A percentile compares a stretch with the other conserved stretches of the same genome.
phyloP scores from a whole-genome alignment of 1,284 basidiomycete genomes.

The Trichosporon ovoides region DNA sequence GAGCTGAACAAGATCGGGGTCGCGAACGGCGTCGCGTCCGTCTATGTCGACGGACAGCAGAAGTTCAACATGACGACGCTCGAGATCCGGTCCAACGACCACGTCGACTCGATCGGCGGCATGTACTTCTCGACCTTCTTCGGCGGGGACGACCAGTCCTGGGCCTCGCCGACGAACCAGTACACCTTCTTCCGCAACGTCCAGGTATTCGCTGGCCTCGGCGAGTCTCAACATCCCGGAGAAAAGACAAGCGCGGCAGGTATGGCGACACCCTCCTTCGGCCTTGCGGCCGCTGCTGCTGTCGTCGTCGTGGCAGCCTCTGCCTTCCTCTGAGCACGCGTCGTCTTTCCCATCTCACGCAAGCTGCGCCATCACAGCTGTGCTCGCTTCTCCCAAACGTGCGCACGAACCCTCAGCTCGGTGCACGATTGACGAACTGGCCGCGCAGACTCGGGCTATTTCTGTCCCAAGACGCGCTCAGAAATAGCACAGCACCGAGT shows the following conservation, averaged over 20 bases:
- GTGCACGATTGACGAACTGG: no score
- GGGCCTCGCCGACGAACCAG: constrained; percentile 44
- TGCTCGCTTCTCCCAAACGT: no score
- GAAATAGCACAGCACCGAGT: no score
- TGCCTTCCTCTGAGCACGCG: neutral
- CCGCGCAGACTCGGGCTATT: no score
- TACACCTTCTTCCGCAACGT: constrained; percentile 46
- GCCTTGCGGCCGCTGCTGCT: neutral
- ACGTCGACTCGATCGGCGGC: constrained; percentile 35
- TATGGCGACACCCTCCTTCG: neutral
- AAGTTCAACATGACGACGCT: constrained; percentile 41
- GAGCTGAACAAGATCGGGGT: constrained; percentile 41
- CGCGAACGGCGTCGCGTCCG: constrained; percentile 39
- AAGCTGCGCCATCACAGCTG: no score
- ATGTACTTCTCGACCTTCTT: constrained; percentile 50
- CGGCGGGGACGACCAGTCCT: constrained; percentile 45
- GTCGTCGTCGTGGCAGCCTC: neutral
- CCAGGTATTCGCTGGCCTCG: constrained; percentile 33
- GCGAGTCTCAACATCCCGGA: constrained; percentile 27
- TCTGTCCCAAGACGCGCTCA: no score
- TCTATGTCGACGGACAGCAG: constrained; percentile 45
- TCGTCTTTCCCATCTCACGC: no score
- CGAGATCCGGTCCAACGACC: constrained; percentile 33
- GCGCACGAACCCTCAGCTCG: no score
- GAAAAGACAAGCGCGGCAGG: neutral